A percentile compares a stretch with the other conserved stretches of the same genome.
phyloP scores from a whole-genome alignment of 768 basidiomycete genomes.

The Naganishia onofrii region DNA sequence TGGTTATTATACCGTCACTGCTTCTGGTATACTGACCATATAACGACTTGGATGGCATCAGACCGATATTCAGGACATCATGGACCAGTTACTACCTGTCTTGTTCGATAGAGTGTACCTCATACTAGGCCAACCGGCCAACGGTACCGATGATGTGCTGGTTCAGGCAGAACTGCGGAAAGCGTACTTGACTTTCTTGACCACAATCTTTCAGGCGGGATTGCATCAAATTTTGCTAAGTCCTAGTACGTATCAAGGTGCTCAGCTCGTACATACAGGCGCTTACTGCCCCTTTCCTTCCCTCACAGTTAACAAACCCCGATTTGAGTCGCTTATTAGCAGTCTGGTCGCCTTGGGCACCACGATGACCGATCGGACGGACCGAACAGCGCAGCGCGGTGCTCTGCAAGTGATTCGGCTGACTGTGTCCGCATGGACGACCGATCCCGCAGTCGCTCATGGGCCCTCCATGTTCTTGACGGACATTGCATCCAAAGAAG shows the following conservation, averaged over 20 bases:
- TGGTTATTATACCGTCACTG: background rate
- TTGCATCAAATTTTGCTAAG: slow-evolving; percentile 82
- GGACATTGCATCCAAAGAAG: slow-evolving; percentile 31
- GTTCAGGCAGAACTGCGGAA: slow-evolving; percentile 78
- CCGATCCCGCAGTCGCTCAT: slow-evolving; percentile 40
- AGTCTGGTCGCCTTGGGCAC: slow-evolving; percentile 70
- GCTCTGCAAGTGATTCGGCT: slow-evolving; percentile 71
- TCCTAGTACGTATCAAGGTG: slow-evolving; percentile 62
- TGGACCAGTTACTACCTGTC: slow-evolving; percentile 86
- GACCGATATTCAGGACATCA: slow-evolving; percentile 79
- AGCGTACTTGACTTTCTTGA: slow-evolving; percentile 79
- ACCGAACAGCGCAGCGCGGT: slow-evolving; percentile 71
- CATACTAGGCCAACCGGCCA: slow-evolving; percentile 76
- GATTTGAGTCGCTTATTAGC: slow-evolving; percentile 68
- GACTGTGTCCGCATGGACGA: slow-evolving; percentile 53
- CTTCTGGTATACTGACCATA: background rate
- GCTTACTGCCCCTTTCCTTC: background rate
- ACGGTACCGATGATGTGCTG: slow-evolving; percentile 77
- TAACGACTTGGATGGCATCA: slow-evolving; percentile 45
- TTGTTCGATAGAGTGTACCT: slow-evolving; percentile 76
- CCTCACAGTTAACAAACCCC: slow-evolving; percentile 61
- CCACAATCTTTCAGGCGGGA: slow-evolving; percentile 73
- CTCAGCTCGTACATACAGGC: background rate
- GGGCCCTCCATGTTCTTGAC: slow-evolving; percentile 40
- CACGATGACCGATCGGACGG: slow-evolving; percentile 69